These are phyloP conservation scores for Pseudoscleropodium purum DNA, from an alignment of 225 moss, liverwort and hornwort species.

Conservation along the genomic window DNA sequence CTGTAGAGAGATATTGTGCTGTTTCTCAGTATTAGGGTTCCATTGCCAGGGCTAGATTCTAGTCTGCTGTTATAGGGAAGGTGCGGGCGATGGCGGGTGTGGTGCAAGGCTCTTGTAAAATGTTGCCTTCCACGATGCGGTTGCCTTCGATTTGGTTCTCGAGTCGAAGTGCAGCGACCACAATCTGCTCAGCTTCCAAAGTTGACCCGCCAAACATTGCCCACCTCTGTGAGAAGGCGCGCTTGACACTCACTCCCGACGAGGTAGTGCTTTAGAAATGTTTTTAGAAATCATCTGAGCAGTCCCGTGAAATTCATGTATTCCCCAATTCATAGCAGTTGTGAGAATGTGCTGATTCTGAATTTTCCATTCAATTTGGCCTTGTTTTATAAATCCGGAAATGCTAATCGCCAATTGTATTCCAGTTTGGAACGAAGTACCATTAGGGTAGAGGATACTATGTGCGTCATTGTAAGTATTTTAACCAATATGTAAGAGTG, in stretches of 20 bases:
- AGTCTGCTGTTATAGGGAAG: background rate
- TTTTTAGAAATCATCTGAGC: background rate
- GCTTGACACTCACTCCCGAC: slow-evolving; percentile 59
- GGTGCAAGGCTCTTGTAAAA: slow-evolving; percentile 11
- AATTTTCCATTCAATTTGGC: background rate
- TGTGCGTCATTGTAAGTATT: background rate
- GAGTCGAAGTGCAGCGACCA: slow-evolving; percentile 6
- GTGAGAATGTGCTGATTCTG: background rate
- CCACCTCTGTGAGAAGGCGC: slow-evolving; percentile 84
- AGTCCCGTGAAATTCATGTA: background rate
- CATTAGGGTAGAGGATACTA: background rate
- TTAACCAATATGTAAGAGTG: background rate
- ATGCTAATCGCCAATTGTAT: background rate
- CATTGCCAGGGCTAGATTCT: background rate
- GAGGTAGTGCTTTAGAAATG: slow-evolving; percentile 33
- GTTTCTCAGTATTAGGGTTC: background rate
- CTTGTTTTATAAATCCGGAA: background rate
- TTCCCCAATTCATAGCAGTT: background rate
- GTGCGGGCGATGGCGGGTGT: slow-evolving; percentile 22
- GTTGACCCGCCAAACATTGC: slow-evolving; percentile 69
- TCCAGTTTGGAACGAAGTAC: background rate
- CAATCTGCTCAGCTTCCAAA: slow-evolving; percentile 29
- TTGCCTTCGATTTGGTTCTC: slow-evolving; percentile 11
- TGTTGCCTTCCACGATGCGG: slow-evolving; percentile 15
- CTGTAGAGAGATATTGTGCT: background rate